These are phyloP conservation scores for Ceratocystis variospora DNA, from an alignment of 2,329 filamentous ascomycete species.

Conservation along the genomic window DNA sequence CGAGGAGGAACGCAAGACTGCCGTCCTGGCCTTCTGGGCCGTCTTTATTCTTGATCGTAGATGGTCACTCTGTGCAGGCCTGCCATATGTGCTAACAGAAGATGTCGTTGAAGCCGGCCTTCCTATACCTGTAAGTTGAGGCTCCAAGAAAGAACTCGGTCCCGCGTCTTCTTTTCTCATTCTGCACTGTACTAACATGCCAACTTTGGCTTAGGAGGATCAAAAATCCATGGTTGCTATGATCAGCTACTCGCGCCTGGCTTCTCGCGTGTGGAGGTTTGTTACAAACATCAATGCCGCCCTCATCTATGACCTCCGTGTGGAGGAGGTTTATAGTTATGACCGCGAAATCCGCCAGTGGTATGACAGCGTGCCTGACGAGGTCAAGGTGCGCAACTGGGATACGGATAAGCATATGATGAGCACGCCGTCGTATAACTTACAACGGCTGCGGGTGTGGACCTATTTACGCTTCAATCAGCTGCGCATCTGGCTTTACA, in stretches of 20 bases:
- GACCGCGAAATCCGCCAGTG: constrained; percentile 77
- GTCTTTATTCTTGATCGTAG: constrained; percentile 73
- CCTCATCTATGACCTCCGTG: constrained; percentile 49
- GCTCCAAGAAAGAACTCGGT: not conserved
- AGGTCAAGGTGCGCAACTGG: constrained; percentile 47
- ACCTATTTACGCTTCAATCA: constrained; percentile 80
- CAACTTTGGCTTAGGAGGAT: constrained; percentile 29
- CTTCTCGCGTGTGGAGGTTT: constrained; percentile 74
- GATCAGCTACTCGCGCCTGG: constrained; percentile 70
- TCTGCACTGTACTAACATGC: constrained; percentile 21
- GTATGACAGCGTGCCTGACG: constrained; percentile 61
- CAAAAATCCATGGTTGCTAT: constrained; percentile 66
- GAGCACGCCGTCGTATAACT: constrained; percentile 46
- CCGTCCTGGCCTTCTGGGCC: constrained; percentile 69
- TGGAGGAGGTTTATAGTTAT: constrained; percentile 63
- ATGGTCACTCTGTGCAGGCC: constrained; percentile 80
- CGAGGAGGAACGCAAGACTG: constrained; percentile 52
- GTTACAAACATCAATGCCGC: constrained; percentile 53
- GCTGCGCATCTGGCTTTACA: constrained; percentile 78
- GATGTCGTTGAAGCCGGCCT: constrained; percentile 69
- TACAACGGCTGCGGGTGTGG: constrained; percentile 64
- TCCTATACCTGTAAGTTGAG: constrained; percentile 57
- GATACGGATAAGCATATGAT: constrained; percentile 37
- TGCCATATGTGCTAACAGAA: constrained; percentile 76
- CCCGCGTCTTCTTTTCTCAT: not conserved